Evolutionary conservation across 352 stramenopile genomes (phyloP), one percentile per base, ranked within the genome.

Genomic region (Phytophthora lateralis): DNA sequence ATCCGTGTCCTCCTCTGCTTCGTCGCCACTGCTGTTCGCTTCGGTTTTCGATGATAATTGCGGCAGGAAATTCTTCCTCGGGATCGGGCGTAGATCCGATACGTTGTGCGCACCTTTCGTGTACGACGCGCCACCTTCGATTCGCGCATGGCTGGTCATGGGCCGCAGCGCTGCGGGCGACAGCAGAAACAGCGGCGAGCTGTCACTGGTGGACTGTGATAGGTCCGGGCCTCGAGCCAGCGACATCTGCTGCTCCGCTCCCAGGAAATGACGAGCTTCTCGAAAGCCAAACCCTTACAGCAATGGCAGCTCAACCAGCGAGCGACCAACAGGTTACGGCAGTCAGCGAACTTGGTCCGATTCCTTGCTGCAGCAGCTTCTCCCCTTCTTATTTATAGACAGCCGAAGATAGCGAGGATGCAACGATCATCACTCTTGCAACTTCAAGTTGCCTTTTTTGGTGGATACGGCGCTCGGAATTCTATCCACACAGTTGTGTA

Each of bases 121-220:
- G 54, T 60, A 66, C 54, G 63, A n/a, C n/a, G 49, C 58, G 12
- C 60, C 43, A 6, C 68, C 58, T 70, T 76, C 69, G 21, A 76
- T 76, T 18, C 69, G 64, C 12, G 69, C 69, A 11, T 76, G 64
- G 59, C 59, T 74, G 4, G 64, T 73, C 55, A 71, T 71, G 37
- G 69, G 64, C 41, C 65, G 65, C 44, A 63, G 44, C 3, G 49
- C 35, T 32, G 54, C 37, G 24, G 65, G 50, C 29, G 65, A 66
- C 18, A 72, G 32, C 34, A 64, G 52, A 49, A 69, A 72, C 51
- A 69, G 42, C 52, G 52, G 34, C 18, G 60, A 12, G 35, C 43
- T 50, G 58, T 50, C 59, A 53, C 59, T 61, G 37, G 52, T 66
- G 37, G 65, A 58, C 32, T 37, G 37, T 17, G 39, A 47, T 34